Evolutionary conservation across 2,329 filamentous ascomycete genomes (phyloP).

Genomic region (Fusarium sp.): DNA sequence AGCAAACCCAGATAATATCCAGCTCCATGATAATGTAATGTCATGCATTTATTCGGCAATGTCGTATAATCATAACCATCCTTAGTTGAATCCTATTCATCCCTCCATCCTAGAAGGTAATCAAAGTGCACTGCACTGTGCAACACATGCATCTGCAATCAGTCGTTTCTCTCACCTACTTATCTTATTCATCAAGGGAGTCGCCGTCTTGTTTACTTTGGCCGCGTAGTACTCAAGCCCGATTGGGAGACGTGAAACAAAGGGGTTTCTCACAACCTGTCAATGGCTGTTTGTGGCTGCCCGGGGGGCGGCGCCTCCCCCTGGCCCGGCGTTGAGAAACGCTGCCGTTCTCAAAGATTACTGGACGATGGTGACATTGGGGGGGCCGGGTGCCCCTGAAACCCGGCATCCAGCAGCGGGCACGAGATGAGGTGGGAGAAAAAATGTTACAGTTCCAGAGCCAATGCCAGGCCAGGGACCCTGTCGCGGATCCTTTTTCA

Average conservation of each 20-base stretch:
- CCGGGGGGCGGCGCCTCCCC: conserved; percentile 47
- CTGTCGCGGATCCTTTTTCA: conserved; percentile 47
- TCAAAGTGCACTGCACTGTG: conserved; percentile 22
- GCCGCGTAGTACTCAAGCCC: conserved; percentile 40
- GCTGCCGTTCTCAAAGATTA: conserved; percentile 19
- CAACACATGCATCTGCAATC: not conserved
- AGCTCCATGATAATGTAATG: conserved; percentile 4
- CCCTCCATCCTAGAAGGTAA: not conserved
- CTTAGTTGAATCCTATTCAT: conserved; percentile 20
- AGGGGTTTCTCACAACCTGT: conserved; percentile 34
- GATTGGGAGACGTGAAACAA: conserved; percentile 49
- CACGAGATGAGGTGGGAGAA: conserved; percentile 15
- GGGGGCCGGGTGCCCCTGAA: conserved; percentile 39
- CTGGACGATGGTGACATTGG: conserved; percentile 33
- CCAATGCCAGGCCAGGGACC: conserved; percentile 19
- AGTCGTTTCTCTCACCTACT: not conserved
- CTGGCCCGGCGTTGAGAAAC: conserved; percentile 40
- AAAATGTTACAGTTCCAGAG: conserved; percentile 21
- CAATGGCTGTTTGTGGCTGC: conserved; percentile 42
- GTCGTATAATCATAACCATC: conserved; percentile 20
- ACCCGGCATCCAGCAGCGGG: conserved; percentile 18
- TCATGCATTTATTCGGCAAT: conserved; percentile 31
- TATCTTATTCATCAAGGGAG: conserved; percentile 3
- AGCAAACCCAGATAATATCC: conserved; percentile 3
- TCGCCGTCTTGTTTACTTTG: conserved; percentile 22